Base-by-base conservation (phyloP, 306 rosid genomes). In the Cicer judaicum region DNA sequence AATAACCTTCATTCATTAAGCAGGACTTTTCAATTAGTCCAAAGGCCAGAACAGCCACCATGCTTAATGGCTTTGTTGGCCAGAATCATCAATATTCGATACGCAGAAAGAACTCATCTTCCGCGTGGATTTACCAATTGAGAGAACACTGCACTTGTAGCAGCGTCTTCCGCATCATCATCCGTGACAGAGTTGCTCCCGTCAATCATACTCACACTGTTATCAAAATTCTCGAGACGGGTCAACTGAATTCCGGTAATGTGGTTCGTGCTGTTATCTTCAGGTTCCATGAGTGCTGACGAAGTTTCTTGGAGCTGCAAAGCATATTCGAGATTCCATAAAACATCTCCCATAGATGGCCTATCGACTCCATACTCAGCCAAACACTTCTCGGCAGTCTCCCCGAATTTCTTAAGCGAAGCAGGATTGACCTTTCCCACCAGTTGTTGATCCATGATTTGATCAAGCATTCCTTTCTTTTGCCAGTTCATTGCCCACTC, bases 401-500 rank as follows among this genome's bases (percentile, higher is more conserved):
- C 98, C 14, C 97, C 97, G 41, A 90, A 91, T 83, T 94, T 94
- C 87, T 88, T 94, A 3, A 94, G 96, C 10, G 98, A 91, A 70
- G 97, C 89, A 13, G 88, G 85, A 75, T 91, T 91, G 50, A 90
- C 98, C 76, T 88, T 90, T 61, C 98, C 98, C 10, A 57, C 88
- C 34, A 94, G 87, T 80, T 91, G 87, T 42, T 83, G 81, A 85
- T 94, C 98, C 97, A 94, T 91, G 89, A 94, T 83, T 74, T 91
- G 95, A 75, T 94, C 96, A 50, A 94, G 94, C 96, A 91, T 88
- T 40, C 97, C 98, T 85, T 94, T 94, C 84, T 91, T 89, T 84
- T 91, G 97, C 97, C 98, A 94, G 9, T 62, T 79, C 96, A 91
- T 89, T 12, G 97, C 97, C 96, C 96, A 94, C 84, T 91, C 98